Conservation (phyloP, 805 yeast species). For the Lachancea lanzarotensis region DNA sequence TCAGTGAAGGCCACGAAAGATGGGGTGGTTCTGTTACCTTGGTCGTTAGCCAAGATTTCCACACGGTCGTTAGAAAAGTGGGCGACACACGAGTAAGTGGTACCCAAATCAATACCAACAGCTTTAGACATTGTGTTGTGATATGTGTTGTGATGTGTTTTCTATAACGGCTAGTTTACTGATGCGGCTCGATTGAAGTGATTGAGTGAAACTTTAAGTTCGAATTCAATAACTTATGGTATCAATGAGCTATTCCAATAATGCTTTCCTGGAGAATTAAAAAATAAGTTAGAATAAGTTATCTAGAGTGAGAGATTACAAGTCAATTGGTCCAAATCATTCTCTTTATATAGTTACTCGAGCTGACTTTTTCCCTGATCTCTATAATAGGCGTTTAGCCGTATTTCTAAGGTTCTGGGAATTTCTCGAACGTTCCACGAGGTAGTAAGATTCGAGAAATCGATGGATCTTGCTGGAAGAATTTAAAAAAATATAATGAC, state of each 20-base stretch:
- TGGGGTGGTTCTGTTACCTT: slow-evolving; percentile 98
- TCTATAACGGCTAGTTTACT: neutral
- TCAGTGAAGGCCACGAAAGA: slow-evolving; percentile 96
- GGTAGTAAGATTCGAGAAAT: neutral
- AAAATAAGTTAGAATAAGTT: neutral
- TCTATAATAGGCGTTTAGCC: neutral
- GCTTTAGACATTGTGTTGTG: slow-evolving; percentile 32
- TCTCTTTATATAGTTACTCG: slow-evolving; percentile 4
- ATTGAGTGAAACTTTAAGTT: neutral
- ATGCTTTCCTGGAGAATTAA: neutral
- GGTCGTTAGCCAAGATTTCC: slow-evolving; percentile 94
- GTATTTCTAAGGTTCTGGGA: slow-evolving; percentile 1
- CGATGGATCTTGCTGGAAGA: neutral
- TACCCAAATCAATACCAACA: slow-evolving; percentile 86
- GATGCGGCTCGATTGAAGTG: neutral
- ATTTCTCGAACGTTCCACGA: slow-evolving; percentile 3
- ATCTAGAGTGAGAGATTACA: too few relatives aligned
- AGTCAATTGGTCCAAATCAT: neutral
- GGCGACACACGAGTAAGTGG: slow-evolving; percentile 97
- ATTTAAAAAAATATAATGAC: neutral
- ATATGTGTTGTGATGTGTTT: neutral
- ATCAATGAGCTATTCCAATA: neutral
- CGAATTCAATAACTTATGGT: neutral
- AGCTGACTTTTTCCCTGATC: neutral
- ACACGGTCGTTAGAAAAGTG: slow-evolving; percentile 79